phyloP scores from a whole-genome alignment of 768 basidiomycete genomes.

The Lentinus brumalis region DNA sequence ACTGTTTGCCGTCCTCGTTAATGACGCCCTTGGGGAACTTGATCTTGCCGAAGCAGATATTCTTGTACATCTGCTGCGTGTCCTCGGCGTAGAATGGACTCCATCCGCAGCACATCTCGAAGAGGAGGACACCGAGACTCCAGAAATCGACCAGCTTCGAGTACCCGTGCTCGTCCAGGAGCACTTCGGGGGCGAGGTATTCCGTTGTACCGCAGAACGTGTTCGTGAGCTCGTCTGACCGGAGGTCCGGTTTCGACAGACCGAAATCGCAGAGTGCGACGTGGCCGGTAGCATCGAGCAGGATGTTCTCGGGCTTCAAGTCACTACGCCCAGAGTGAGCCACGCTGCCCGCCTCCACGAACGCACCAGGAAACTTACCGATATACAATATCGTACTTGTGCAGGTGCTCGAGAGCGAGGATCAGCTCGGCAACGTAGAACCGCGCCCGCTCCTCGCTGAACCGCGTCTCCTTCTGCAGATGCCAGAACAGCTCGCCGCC shows the following conservation, averaged over 20 bases:
- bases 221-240: constrained; percentile 93
- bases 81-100: constrained; percentile 99
- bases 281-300: constrained; percentile 97
- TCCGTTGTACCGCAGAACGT: constrained; percentile 99
- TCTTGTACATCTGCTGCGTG: constrained; percentile 99
- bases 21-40: constrained; percentile 97
- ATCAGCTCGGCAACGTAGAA: constrained; percentile 98
- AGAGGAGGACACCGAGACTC: constrained; percentile 92
- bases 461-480: constrained; percentile 92
- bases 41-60: constrained; percentile 98
- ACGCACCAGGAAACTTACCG: constrained; percentile 52
- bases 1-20: constrained; percentile 96
- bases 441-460: constrained; percentile 88
- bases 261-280: constrained; percentile 99
- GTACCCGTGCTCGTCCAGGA: constrained; percentile 97
- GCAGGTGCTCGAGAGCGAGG: constrained; percentile 92
- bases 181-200: constrained; percentile 98
- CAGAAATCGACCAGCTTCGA: constrained; percentile 99
- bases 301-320: constrained; percentile 97
- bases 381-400: constrained; percentile 96
- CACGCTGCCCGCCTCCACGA: not conserved
- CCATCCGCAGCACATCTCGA: constrained; percentile 99
- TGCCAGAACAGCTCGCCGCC: constrained; percentile 99
- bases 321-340: constrained; percentile 52
- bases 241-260: constrained; percentile 92